These are phyloP conservation scores for Ascochyta rabiei DNA, from an alignment of 2,329 filamentous ascomycete genomes.

Conservation along the genomic window DNA sequence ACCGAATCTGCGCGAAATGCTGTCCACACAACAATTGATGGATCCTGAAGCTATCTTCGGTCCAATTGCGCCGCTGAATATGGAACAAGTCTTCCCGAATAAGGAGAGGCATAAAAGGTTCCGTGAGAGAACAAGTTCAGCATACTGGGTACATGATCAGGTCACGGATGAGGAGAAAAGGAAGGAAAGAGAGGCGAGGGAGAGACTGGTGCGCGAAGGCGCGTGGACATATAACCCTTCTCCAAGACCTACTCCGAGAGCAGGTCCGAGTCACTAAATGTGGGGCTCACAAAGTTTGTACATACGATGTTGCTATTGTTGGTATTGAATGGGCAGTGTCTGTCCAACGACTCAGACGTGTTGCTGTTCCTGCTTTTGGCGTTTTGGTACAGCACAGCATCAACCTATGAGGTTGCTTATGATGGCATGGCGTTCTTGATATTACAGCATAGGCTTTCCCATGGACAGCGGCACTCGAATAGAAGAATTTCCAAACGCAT, in stretches of 20 bases:
- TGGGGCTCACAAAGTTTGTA: background rate
- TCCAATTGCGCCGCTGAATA: conserved; percentile 82
- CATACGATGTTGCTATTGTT: background rate
- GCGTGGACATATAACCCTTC: conserved; percentile 66
- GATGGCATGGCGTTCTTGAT: conserved; percentile 14
- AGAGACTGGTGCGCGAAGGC: conserved; percentile 79
- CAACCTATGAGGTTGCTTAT: conserved; percentile 11
- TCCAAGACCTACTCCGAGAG: conserved; percentile 32
- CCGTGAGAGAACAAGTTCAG: conserved; percentile 87
- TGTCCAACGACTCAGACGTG: background rate
- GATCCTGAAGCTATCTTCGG: conserved; percentile 89
- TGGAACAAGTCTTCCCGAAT: conserved; percentile 87
- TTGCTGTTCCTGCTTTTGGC: conserved; percentile 4
- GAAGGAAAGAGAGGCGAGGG: conserved; percentile 78
- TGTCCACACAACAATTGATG: conserved; percentile 81
- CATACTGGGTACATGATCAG: conserved; percentile 87
- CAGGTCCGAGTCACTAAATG: conserved; percentile 13
- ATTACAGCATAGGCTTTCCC: conserved; percentile 8
- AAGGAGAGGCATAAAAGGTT: conserved; percentile 89
- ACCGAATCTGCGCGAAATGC: conserved; percentile 75
- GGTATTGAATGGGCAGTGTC: background rate
- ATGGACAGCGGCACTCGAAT: conserved; percentile 12
- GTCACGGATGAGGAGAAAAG: conserved; percentile 88
- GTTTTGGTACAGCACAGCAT: conserved; percentile 9
- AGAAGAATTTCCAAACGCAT: background rate